Evolutionary conservation across 2,329 filamentous ascomycete species (phyloP).

Genomic region (Xylaria hypoxylon): DNA sequence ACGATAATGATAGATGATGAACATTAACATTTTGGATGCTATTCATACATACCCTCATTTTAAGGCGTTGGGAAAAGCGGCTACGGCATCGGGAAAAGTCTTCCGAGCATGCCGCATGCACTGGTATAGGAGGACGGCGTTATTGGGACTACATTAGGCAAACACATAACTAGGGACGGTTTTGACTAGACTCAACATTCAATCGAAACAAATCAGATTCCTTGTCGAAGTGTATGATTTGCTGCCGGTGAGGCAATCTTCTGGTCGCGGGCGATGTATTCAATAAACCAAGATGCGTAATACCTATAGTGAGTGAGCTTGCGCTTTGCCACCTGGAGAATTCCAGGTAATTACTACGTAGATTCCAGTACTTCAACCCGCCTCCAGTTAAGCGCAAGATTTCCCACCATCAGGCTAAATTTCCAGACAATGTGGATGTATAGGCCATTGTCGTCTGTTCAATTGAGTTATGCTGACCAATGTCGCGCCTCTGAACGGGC

Average conservation of each 20-base stretch:
- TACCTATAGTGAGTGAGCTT: background rate
- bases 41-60: constrained; percentile 44
- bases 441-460: constrained; percentile 5
- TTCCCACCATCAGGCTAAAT: background rate
- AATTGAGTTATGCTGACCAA: constrained; percentile 30
- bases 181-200: constrained; percentile 17
- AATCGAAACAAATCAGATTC: constrained; percentile 5
- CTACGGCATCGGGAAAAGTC: constrained; percentile 22
- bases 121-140: constrained; percentile 32
- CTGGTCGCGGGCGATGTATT: background rate
- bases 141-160: constrained; percentile 16
- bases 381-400: background rate
- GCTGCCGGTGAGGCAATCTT: constrained; percentile 7
- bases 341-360: background rate
- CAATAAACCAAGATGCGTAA: background rate
- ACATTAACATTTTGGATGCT: constrained; percentile 22
- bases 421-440: background rate
- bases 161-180: constrained; percentile 14
- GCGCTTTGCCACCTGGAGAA: constrained; percentile 2
- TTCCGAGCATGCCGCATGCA: constrained; percentile 23
- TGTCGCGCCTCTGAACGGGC: constrained; percentile 14
- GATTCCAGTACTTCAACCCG: background rate
- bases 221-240: background rate
- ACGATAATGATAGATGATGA: constrained; percentile 40
- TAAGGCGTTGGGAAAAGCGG: constrained; percentile 42